phyloP scores from a whole-genome alignment of 164 flowering plant species.

The Aristolochia californica region DNA sequence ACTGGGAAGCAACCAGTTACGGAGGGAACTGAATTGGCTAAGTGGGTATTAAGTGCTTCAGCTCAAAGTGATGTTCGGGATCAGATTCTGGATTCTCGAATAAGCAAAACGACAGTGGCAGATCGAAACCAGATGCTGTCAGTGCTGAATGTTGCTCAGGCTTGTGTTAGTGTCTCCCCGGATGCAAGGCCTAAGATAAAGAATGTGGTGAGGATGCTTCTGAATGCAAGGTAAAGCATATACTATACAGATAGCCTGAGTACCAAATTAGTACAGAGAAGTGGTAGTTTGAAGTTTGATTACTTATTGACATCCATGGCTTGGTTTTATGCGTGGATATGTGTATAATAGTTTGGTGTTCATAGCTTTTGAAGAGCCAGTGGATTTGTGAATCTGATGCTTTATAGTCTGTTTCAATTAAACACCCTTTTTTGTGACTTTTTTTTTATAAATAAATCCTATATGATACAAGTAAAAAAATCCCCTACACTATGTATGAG shows the following conservation, averaged over 20 bases:
- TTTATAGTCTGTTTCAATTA: too few relatives aligned
- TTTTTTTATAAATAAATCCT: too few relatives aligned
- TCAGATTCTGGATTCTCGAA: slow-evolving; percentile 42
- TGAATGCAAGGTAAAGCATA: slow-evolving; percentile 36
- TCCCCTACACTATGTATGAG: too few relatives aligned
- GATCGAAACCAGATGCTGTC: slow-evolving; percentile 52
- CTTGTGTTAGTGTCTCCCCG: slow-evolving; percentile 47
- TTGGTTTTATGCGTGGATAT: too few relatives aligned
- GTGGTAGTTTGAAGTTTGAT: background rate
- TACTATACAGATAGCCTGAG: background rate
- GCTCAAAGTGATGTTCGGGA: slow-evolving; percentile 29
- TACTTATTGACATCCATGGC: too few relatives aligned
- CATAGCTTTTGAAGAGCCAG: too few relatives aligned
- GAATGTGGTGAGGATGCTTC: slow-evolving; percentile 52
- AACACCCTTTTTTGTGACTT: too few relatives aligned
- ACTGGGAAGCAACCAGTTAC: slow-evolving; percentile 59
- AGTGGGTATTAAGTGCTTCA: slow-evolving; percentile 40
- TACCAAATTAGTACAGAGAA: slow-evolving; percentile 7
- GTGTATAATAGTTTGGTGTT: too few relatives aligned
- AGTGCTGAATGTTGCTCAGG: slow-evolving; percentile 47
- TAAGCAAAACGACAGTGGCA: slow-evolving; percentile 19
- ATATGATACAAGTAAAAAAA: too few relatives aligned
- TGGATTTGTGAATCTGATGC: too few relatives aligned
- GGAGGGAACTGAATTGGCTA: slow-evolving; percentile 57
- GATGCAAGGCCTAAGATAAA: slow-evolving; percentile 66